Base-by-base conservation (phyloP, 208 protist genomes). In the Trypanosoma grayi region DNA sequence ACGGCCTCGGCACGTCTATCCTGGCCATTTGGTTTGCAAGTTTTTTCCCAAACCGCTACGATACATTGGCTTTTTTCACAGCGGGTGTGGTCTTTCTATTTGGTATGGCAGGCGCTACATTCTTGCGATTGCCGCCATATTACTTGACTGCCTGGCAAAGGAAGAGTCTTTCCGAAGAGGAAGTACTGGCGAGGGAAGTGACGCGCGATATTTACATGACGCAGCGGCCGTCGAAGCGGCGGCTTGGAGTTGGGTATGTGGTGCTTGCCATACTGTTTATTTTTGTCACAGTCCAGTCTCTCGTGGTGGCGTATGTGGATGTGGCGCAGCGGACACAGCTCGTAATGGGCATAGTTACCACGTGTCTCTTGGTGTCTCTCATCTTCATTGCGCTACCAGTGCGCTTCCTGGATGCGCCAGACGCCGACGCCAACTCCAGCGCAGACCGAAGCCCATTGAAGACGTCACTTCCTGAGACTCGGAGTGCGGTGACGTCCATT, bases 1-100 rank as follows among this genome's bases (percentile, higher is more conserved):
- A 72, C 16, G 85, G 85, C 13, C 71, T 93, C 11, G 85, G 85
- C 25, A 80, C 85, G 11, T 81, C 82, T n/a, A 67, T 93, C 13
- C 58, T 93, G 16, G 24, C 40, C 10, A 39, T 47, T 10, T 60
- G n/a, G 22, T 60, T 60, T 47, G 22, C 10, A 9, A 47, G 54
- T 36, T 60, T 57, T 44, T 57, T 57, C 34, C 30, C 30, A 31
- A 4, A 44, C 5, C 16, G 30, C 13, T 57, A 57, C 34, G 34
- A 43, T 39, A 27, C 14, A 81, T 84, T 73, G 66, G 61, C 20
- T 84, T 83, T 70, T 87, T 87, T 63, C 80, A 87, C 60, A 73
- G 68, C 18, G 85, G 73, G 73, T 90, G 85, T 59, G 16, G 27
- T 18, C 48, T 73, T 70, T 18, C 34, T 48, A 48, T 39, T 40